Conservation (phyloP, 2,329 filamentous ascomycete species). For the Pseudogymnoascus sp. region DNA sequence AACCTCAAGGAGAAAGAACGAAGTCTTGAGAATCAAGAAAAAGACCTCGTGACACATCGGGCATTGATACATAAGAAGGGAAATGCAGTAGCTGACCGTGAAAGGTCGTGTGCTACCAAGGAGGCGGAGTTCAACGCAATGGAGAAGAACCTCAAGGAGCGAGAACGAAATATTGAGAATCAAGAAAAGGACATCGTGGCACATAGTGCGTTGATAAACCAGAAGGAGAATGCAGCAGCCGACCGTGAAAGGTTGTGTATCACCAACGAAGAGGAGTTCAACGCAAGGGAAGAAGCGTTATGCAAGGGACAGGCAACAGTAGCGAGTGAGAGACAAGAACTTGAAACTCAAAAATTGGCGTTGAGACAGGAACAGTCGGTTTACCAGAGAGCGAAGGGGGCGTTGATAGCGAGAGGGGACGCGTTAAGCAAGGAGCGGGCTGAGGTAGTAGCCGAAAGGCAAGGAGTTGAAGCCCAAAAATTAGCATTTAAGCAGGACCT, state of each 20-base stretch:
- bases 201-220: neutral
- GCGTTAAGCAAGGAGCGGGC: neutral
- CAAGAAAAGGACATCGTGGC: neutral
- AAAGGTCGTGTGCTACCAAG: too few species aligned
- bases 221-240: neutral
- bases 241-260: neutral
- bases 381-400: neutral
- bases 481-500: neutral
- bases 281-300: neutral
- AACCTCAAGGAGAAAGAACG: neutral
- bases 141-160: neutral
- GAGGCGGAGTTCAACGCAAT: too few species aligned
- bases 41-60: neutral
- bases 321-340: neutral
- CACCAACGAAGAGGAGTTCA: neutral
- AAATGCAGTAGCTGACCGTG: too few species aligned
- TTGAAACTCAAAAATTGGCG: neutral
- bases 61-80: neutral
- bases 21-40: neutral
- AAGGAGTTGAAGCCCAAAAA: neutral
- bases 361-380: neutral
- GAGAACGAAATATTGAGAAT: neutral
- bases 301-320: neutral
- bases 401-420: neutral
- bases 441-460: neutral